A percentile compares a stretch with the other conserved stretches of the same genome.
These are phyloP conservation scores for Candida hungchunana DNA, from an alignment of 805 yeast species.

Conservation along the genomic window DNA sequence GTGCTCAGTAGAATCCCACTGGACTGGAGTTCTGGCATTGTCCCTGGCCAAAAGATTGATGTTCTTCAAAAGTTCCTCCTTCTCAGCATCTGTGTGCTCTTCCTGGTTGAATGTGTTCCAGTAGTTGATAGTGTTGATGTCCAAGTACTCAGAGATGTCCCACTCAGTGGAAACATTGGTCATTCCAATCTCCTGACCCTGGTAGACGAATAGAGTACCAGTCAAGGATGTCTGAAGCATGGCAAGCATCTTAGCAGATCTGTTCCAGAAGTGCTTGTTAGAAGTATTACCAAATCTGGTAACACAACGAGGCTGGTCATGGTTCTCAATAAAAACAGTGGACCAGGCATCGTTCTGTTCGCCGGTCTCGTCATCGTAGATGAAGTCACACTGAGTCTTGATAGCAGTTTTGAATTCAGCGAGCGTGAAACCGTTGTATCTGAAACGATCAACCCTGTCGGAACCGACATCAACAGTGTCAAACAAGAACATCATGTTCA, in stretches of 20 bases:
- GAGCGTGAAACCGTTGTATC: constrained; percentile 31
- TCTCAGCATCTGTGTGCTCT: constrained; percentile 25
- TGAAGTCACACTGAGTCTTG: constrained; percentile 32
- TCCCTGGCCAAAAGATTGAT: constrained; percentile 44
- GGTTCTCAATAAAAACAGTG: constrained; percentile 52
- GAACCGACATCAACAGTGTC: constrained; percentile 35
- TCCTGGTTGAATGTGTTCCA: constrained; percentile 31
- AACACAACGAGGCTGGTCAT: constrained; percentile 51
- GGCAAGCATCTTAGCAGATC: constrained; percentile 46
- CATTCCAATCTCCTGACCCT: constrained; percentile 61
- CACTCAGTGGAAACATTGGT: constrained; percentile 40
- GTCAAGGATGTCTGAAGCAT: constrained; percentile 42
- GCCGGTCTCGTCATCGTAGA: constrained; percentile 30
- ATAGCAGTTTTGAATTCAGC: constrained; percentile 40
- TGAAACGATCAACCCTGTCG: constrained; percentile 33
- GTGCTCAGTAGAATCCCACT: constrained; percentile 41
- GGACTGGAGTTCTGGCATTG: constrained; percentile 53
- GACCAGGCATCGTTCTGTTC: constrained; percentile 49
- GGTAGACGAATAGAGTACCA: constrained; percentile 54
- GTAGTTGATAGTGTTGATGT: constrained; percentile 43
- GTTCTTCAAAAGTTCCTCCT: constrained; percentile 30
- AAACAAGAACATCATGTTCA: constrained; percentile 39
- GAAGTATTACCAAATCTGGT: constrained; percentile 47
- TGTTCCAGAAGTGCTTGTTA: constrained; percentile 28
- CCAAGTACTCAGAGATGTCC: constrained; percentile 47